Evolutionary conservation across 2,329 filamentous ascomycete genomes (phyloP).

Genomic region (Alternaria incomplexa): DNA sequence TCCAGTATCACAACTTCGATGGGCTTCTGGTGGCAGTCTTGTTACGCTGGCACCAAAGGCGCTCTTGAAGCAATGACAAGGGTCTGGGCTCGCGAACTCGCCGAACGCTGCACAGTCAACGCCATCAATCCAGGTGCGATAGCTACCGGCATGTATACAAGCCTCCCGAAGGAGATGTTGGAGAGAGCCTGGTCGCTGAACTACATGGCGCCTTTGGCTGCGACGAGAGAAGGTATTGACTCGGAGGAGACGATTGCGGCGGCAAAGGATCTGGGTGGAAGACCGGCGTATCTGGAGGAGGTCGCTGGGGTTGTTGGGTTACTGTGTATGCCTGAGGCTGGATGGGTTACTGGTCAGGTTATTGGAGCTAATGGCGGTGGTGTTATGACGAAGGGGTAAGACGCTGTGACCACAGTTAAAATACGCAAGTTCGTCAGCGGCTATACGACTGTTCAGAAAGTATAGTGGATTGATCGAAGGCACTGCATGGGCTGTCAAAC

Average conservation of each 20-base stretch:
- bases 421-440: neutral
- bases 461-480: neutral
- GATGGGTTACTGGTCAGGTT: conserved; percentile 76
- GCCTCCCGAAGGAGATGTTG: conserved; percentile 66
- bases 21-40: conserved; percentile 61
- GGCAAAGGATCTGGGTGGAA: conserved; percentile 61
- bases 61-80: conserved; percentile 69
- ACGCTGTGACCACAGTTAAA: neutral
- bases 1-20: conserved; percentile 61
- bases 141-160: conserved; percentile 59
- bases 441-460: neutral
- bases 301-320: conserved; percentile 76
- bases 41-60: conserved; percentile 68
- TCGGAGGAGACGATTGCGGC: conserved; percentile 64
- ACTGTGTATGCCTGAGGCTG: conserved; percentile 70
- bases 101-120: conserved; percentile 65
- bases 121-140: conserved; percentile 68
- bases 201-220: conserved; percentile 67
- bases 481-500: neutral
- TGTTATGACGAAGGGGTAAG: conserved; percentile 54
- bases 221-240: conserved; percentile 43
- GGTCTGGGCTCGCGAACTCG: conserved; percentile 66
- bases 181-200: conserved; percentile 62
- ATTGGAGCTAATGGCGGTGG: conserved; percentile 79
- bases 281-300: conserved; percentile 66